Conservation (phyloP, 306 rosid species). For the Rosa chinensis region DNA sequence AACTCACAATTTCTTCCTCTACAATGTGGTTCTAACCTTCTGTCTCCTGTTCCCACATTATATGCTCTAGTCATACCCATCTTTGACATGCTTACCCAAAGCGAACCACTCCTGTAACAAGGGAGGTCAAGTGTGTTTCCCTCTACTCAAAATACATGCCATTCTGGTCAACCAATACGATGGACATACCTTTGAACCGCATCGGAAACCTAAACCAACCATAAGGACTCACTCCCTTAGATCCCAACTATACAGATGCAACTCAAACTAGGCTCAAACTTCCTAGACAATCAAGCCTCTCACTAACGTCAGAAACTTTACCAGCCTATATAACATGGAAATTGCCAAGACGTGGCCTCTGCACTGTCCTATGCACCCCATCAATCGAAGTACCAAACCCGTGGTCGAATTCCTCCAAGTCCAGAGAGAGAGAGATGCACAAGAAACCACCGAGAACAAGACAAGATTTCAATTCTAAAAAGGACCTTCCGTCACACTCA, state of each 20-base stretch:
- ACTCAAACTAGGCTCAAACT: background rate
- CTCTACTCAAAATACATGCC: background rate
- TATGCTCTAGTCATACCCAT: background rate
- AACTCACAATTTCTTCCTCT: background rate
- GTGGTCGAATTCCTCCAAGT: constrained; percentile 10
- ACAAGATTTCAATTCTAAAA: constrained; percentile 36
- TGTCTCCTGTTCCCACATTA: background rate
- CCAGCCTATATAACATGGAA: background rate
- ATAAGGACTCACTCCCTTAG: background rate
- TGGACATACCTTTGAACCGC: background rate
- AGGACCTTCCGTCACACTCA: background rate
- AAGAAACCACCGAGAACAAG: constrained; percentile 17
- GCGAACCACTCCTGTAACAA: background rate
- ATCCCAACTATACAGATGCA: background rate
- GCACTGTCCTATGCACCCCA: background rate
- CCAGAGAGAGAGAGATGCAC: constrained; percentile 8
- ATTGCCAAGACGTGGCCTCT: background rate
- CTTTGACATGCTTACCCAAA: background rate
- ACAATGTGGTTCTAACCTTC: background rate
- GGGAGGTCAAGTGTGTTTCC: too few species aligned
- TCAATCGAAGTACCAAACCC: background rate
- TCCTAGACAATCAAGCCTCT: background rate
- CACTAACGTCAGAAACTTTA: background rate
- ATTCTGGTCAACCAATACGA: background rate
- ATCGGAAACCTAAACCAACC: background rate